Percentiles rank a stretch among this genome's conserved stretches.
phyloP scores from a whole-genome alignment of 371 early-diverging fungal species.

The Lichtheimia ornata region DNA sequence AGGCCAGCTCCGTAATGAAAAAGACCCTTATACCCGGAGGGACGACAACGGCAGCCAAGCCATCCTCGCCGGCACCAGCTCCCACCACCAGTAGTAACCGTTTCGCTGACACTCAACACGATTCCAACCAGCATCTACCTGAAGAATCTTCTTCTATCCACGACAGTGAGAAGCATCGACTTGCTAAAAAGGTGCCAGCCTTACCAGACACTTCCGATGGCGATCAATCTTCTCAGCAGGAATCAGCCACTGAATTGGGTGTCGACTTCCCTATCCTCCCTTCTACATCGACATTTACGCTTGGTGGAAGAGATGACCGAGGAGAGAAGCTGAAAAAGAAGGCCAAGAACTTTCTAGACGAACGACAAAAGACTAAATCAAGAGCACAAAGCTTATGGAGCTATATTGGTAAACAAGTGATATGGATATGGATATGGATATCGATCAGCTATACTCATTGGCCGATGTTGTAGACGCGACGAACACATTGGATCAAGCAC shows the following conservation, averaged over 20 bases:
- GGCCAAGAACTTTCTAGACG: slow-evolving; percentile 77
- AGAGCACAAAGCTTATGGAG: slow-evolving; percentile 69
- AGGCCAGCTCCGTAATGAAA: slow-evolving; percentile 35
- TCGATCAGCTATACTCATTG: neutral
- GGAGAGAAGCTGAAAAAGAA: slow-evolving; percentile 68
- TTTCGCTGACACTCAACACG: neutral
- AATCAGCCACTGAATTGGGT: slow-evolving; percentile 10
- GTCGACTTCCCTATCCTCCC: slow-evolving; percentile 36
- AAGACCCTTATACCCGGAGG: slow-evolving; percentile 27
- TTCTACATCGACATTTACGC: slow-evolving; percentile 43
- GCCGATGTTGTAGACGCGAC: slow-evolving; percentile 57
- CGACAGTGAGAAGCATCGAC: neutral
- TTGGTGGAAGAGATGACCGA: slow-evolving; percentile 45
- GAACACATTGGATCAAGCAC: slow-evolving; percentile 73
- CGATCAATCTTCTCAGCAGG: slow-evolving; percentile 18
- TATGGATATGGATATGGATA: neutral
- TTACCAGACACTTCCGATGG: slow-evolving; percentile 18
- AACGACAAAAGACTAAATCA: slow-evolving; percentile 73
- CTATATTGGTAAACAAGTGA: slow-evolving; percentile 60
- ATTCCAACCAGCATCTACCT: neutral
- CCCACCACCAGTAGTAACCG: slow-evolving; percentile 2
- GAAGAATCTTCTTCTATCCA: too few relatives aligned
- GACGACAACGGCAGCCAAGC: slow-evolving; percentile 14
- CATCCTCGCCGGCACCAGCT: slow-evolving; percentile 18
- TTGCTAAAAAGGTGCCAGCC: slow-evolving; percentile 1